These are phyloP conservation scores for Anaeramoeba flamelloides DNA, from an alignment of 78 protist species.

Conservation along the genomic window DNA sequence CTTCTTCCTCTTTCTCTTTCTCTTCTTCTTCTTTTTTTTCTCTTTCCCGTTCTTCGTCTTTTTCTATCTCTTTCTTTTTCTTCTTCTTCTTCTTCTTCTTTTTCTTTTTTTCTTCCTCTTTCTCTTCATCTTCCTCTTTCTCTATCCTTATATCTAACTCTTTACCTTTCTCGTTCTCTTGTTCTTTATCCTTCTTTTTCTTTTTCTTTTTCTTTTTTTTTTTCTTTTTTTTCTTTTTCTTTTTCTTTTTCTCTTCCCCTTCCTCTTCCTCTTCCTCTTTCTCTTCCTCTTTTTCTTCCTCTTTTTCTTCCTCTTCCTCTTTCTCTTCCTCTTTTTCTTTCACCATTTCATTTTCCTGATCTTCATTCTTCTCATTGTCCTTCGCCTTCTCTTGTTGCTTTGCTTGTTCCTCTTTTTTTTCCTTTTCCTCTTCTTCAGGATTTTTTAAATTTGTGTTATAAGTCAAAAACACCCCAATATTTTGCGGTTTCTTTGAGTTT, in stretches of 20 bases:
- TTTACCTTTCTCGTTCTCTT: no score
- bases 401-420: not conserved
- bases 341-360: slow-evolving; percentile 1
- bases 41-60: not conserved
- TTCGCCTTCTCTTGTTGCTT: not conserved
- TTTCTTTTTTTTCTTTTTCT: not conserved
- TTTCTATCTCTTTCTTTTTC: not conserved
- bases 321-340: not conserved
- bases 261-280: not conserved
- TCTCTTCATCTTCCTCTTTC: not conserved
- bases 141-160: no score
- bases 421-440: not conserved
- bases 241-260: not conserved
- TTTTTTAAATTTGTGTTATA: not conserved
- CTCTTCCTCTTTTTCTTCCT: not conserved
- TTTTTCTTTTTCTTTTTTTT: not conserved
- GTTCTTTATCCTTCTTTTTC: not conserved
- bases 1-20: not conserved
- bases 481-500: no score
- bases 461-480: no score
- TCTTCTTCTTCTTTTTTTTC: not conserved
- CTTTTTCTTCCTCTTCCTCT: not conserved
- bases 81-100: not conserved
- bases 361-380: not conserved
- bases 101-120: not conserved